Evolutionary conservation across 2,329 filamentous ascomycete genomes (phyloP).

Genomic region (Dothiorella sarmentorum): DNA sequence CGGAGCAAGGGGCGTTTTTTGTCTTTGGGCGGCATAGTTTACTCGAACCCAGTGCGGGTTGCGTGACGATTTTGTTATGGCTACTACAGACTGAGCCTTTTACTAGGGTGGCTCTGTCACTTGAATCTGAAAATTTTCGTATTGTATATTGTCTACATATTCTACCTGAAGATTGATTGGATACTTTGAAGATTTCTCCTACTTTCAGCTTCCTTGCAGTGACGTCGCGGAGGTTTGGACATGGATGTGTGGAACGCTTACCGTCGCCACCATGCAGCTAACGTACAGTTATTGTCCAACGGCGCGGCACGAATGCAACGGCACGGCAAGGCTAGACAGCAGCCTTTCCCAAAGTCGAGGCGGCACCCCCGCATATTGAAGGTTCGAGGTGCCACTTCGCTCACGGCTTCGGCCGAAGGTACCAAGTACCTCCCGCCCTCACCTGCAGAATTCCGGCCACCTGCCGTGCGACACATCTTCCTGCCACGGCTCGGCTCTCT

Average conservation of each 20-base stretch:
- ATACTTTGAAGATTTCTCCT: too few relatives aligned
- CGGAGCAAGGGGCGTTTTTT: not conserved
- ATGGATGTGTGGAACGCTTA: not conserved
- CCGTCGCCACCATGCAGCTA: not conserved
- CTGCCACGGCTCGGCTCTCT: too few relatives aligned
- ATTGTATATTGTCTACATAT: slow-evolving; percentile 7
- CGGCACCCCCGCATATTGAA: not conserved
- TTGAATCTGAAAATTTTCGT: slow-evolving; percentile 5
- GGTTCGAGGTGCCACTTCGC: not conserved
- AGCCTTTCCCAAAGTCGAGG: too few relatives aligned
- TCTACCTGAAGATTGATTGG: not conserved
- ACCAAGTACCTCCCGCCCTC: too few relatives aligned
- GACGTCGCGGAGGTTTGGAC: not conserved
- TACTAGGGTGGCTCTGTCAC: not conserved
- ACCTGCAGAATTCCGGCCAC: too few relatives aligned
- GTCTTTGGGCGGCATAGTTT: not conserved
- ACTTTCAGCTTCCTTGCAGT: too few relatives aligned
- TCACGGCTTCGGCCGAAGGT: not conserved
- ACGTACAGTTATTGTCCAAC: not conserved
- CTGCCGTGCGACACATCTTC: too few relatives aligned
- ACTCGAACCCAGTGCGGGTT: slow-evolving; percentile 10
- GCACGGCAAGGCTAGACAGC: not conserved
- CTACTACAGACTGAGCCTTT: slow-evolving; percentile 4
- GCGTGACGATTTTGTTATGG: slow-evolving; percentile 10
- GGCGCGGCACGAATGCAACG: not conserved